Evolutionary conservation across 2,329 filamentous ascomycete species (phyloP).

Genomic region (Rosellinia necatrix): DNA sequence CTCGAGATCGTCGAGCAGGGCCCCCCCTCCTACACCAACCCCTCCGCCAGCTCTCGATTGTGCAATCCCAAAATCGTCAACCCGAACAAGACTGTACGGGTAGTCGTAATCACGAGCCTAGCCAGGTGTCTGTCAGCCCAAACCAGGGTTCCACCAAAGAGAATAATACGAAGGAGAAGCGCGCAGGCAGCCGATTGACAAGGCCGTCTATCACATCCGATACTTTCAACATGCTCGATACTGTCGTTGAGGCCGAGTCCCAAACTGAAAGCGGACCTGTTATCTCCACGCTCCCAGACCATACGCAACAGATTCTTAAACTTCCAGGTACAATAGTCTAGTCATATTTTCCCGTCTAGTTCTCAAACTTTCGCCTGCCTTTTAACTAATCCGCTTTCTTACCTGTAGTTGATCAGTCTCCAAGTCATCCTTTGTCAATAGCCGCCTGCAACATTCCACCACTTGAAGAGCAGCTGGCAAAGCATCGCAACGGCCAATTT

Average conservation of each 20-base stretch:
- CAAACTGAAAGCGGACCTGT: constrained; percentile 23
- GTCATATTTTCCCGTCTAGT: neutral
- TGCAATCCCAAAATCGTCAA: constrained; percentile 38
- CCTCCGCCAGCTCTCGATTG: constrained; percentile 40
- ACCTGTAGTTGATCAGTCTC: constrained; percentile 32
- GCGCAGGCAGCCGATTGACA: constrained; percentile 29
- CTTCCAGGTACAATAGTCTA: constrained; percentile 34
- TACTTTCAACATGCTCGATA: constrained; percentile 40
- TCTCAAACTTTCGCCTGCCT: neutral
- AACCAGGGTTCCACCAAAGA: constrained; percentile 26
- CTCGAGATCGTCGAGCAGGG: constrained; percentile 17
- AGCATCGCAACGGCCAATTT: constrained; percentile 39
- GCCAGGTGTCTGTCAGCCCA: constrained; percentile 19
- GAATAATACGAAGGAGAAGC: constrained; percentile 24
- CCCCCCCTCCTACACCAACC: constrained; percentile 24
- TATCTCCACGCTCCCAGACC: constrained; percentile 23
- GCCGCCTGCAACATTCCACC: constrained; percentile 37
- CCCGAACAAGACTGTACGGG: constrained; percentile 42
- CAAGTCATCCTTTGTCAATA: constrained; percentile 36
- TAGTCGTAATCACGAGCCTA: constrained; percentile 21
- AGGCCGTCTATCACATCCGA: constrained; percentile 34
- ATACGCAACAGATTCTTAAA: constrained; percentile 31
- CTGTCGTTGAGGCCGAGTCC: constrained; percentile 38
- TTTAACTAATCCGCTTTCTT: constrained; percentile 18
- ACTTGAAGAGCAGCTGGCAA: constrained; percentile 38